These are phyloP conservation scores for Neospermospora avenae DNA, from an alignment of 2,329 filamentous ascomycete genomes.

Conservation along the genomic window DNA sequence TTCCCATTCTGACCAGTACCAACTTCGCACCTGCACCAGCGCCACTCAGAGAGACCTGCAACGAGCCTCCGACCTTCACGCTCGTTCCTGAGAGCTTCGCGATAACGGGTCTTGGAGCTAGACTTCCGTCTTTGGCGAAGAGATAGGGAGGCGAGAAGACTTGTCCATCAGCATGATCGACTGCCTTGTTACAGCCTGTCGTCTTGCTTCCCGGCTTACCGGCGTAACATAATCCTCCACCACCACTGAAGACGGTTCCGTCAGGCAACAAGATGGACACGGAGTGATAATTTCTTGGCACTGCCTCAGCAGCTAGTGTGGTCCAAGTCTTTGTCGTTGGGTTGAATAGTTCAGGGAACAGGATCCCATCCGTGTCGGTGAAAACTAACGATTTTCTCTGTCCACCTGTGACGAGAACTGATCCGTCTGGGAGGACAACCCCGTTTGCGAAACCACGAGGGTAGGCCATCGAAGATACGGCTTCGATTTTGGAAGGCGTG, in stretches of 20 bases:
- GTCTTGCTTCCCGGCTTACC: not conserved
- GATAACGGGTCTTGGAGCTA: slow-evolving; percentile 12
- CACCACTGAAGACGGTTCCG: slow-evolving; percentile 47
- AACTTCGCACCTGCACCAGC: not conserved
- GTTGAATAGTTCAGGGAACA: slow-evolving; percentile 46
- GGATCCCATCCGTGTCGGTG: slow-evolving; percentile 41
- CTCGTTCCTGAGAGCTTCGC: not conserved
- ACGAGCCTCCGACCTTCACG: not conserved
- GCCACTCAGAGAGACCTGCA: not conserved
- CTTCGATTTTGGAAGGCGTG: slow-evolving; percentile 30
- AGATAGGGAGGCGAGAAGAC: slow-evolving; percentile 56
- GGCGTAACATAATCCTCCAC: slow-evolving; percentile 44
- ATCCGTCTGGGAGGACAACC: slow-evolving; percentile 48
- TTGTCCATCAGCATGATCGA: slow-evolving; percentile 53
- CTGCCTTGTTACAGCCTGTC: slow-evolving; percentile 24
- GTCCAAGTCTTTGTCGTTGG: slow-evolving; percentile 41
- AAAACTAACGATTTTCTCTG: slow-evolving; percentile 43
- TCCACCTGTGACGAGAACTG: slow-evolving; percentile 47
- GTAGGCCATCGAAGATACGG: slow-evolving; percentile 38
- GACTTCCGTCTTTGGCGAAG: slow-evolving; percentile 42
- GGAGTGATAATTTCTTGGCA: slow-evolving; percentile 43
- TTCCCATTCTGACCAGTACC: slow-evolving; percentile 3
- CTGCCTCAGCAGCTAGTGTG: not conserved
- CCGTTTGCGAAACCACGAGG: slow-evolving; percentile 44
- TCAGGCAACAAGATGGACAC: slow-evolving; percentile 48